These are phyloP conservation scores for Candida montana DNA, from an alignment of 805 yeast species.

Conservation along the genomic window DNA sequence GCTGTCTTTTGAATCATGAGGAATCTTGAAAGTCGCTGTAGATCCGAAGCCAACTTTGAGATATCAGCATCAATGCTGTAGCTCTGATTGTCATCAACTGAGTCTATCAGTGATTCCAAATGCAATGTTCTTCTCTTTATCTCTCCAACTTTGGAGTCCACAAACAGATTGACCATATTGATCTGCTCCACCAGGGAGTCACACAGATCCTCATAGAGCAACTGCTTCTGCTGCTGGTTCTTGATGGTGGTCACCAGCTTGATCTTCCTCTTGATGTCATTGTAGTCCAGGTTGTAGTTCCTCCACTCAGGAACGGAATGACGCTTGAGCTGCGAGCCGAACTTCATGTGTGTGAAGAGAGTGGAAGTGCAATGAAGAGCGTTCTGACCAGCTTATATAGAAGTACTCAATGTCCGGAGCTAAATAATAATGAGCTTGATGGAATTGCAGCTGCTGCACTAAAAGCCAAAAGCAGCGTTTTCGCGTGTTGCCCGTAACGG, in stretches of 20 bases:
- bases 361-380: too few species aligned
- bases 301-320: conserved; percentile 88
- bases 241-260: conserved; percentile 38
- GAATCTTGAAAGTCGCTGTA: conserved; percentile 66
- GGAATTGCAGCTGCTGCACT: too few species aligned
- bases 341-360: conserved; percentile 81
- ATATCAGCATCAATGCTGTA: conserved; percentile 1
- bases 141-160: conserved; percentile 64
- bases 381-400: too few species aligned
- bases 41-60: conserved; percentile 38
- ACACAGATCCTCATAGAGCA: conserved; percentile 29
- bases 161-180: conserved; percentile 53
- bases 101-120: conserved; percentile 31
- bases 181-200: conserved; percentile 51
- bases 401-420: too few species aligned
- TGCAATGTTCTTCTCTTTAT: conserved; percentile 45
- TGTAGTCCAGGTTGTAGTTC: conserved; percentile 76
- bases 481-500: too few species aligned
- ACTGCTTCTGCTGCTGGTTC: background rate
- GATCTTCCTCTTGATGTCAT: conserved; percentile 64
- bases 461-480: too few species aligned
- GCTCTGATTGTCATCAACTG: background rate
- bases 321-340: conserved; percentile 69
- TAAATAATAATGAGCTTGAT: too few species aligned
- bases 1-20: conserved; percentile 71